Base-by-base conservation (phyloP, 768 basidiomycete species). In the Rubroboletus satanas region DNA sequence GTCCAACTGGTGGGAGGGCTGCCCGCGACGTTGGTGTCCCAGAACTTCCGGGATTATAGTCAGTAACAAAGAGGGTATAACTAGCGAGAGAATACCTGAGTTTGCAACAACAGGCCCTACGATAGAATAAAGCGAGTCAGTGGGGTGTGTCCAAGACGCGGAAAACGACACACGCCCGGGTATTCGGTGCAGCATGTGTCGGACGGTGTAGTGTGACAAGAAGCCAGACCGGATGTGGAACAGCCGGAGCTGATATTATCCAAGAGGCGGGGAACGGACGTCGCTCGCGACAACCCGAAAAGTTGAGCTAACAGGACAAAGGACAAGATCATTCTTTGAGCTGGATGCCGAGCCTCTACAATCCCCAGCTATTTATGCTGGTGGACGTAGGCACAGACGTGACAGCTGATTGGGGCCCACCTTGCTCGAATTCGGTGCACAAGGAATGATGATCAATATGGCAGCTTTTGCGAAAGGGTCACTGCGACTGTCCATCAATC, bases 1-100 rank as follows among this genome's bases (percentile, higher is more conserved):
- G 86, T 90, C 87, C 88, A 90, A 62, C 82, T 84, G 61, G 85
- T 60, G 10, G 65, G 67, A 6, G 88, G 88, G 11, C 88, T 87
- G 18, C 81, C 83, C 4, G 78, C 67, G 0, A 84, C 81, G 45
- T 81, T 62, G 2, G 82, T 85, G 57, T 89, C 86, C 87, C 88
- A 90, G 70, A 89, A 87, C 83, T 87, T 66, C 21, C 35, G 32
- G 12, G 18, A 35, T 42, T 11, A 44, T 31, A n/a, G 3, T 66
- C n/a, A 59, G 45, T 15, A 12, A 39, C 41, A 21, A 37, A 36
- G 21, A 32, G 5, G 17, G n/a, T 9, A 29, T 17, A 26, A 41
- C 41, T n/a, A 8, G 12, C 15, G 37, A 10, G 21, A 51, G 26
- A 51, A 42, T 63, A 77, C 78, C 72, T 82, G 82, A 1, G 79